Evolutionary conservation across 2,329 filamentous ascomycete species (phyloP), one percentile per base, ranked within the genome.

Genomic region (Corinectria fuckeliana): DNA sequence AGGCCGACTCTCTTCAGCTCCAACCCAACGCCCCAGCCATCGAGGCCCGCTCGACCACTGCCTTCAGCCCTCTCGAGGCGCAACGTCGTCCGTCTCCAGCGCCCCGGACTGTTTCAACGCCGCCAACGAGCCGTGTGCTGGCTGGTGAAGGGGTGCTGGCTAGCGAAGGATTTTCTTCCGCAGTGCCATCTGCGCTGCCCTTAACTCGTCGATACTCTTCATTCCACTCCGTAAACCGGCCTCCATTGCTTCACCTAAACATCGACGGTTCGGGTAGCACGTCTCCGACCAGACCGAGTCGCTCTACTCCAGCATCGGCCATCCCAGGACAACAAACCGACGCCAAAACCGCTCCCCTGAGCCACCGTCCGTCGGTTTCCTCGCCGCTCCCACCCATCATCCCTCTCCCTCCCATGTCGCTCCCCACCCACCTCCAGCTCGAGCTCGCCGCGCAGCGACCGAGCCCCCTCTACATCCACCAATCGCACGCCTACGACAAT

Each of bases 381-480:
- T 84, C 83, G 6, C 81, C 83, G 2, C 80, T 87, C 2, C 80
- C 82, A 11, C 78, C 82, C 9, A 75, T 82, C 2, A 86, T 89
- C 56, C 87, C 87, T 5, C 77, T 89, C 0, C 87, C 87, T 10
- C 87, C 87, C 9, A 87, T 89, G 85, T 89, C 87, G 0, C 80
- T 89, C 23, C 86, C 86, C 3, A 89, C 86, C 1, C 82, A 89
- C 50, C 75, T 90, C 2, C 86, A 89, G 68, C 81, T 90, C 0
- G 87, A 89, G 69, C 75, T 90, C 10, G 85, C 87, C 2, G 85
- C 83, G 4, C 81, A 86, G 56, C 79, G 84, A 28, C 87, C 87
- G 4, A 88, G 85, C 47, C 86, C 86, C 6, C 74, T 89, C n/a
- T 89, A 89, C 66, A 88, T 89, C 56, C 82, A 88, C 68, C 84